Percentiles rank a stretch among this genome's conserved stretches.
Evolutionary conservation across 352 stramenopile species (phyloP).

Genomic region (Blastocystis sp.): DNA sequence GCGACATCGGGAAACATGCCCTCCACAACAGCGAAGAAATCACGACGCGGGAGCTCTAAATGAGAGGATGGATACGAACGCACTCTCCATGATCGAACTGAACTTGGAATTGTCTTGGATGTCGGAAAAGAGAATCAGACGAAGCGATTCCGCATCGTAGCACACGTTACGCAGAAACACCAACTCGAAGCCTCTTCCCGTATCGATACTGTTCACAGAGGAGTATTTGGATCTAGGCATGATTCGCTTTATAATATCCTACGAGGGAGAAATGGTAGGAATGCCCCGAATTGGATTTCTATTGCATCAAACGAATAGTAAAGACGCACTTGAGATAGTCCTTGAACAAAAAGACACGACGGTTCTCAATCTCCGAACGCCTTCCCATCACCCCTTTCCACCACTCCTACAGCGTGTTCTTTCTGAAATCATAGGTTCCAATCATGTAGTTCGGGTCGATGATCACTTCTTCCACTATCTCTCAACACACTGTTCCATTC

Average conservation of each 20-base stretch:
- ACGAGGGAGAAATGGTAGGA: not conserved
- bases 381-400: not conserved
- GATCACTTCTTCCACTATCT: not conserved
- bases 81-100: not conserved
- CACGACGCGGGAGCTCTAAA: not conserved
- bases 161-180: slow-evolving; percentile 39
- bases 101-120: not conserved
- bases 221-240: not conserved
- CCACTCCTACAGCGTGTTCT: not conserved
- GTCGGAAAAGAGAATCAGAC: not conserved
- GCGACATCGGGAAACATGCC: not conserved
- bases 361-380: slow-evolving; percentile 7
- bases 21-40: slow-evolving; percentile 29
- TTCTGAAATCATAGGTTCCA: slow-evolving; percentile 3
- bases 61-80: not conserved
- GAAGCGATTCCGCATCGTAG: slow-evolving; percentile 6
- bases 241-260: not conserved
- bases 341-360: slow-evolving; percentile 3
- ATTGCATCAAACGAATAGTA: not conserved
- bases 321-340: not conserved
- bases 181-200: not conserved
- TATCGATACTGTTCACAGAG: not conserved
- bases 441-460: not conserved
- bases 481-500: not conserved
- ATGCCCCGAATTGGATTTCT: not conserved